phyloP scores from a whole-genome alignment of 805 yeast genomes.

The Lipomyces lipofer region DNA sequence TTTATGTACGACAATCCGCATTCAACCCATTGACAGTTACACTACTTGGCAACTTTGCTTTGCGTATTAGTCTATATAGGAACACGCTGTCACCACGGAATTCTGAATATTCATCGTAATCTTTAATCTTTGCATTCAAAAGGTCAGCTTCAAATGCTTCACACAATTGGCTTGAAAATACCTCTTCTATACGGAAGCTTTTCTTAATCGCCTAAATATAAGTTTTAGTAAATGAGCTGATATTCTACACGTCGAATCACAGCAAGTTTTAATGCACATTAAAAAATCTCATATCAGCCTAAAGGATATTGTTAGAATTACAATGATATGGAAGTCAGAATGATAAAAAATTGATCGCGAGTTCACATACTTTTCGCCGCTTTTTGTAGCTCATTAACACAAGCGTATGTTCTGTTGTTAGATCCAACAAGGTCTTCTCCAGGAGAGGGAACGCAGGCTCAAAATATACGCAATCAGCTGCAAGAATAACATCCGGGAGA shows the following conservation, averaged over 20 bases:
- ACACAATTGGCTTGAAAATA: too few relatives aligned
- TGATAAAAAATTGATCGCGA: not conserved
- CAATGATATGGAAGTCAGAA: too few relatives aligned
- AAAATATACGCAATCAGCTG: constrained; percentile 62
- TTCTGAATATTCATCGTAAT: constrained; percentile 31
- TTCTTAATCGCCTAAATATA: constrained; percentile 37
- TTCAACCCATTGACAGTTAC: too few relatives aligned
- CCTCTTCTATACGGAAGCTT: constrained; percentile 38
- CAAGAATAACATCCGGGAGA: constrained; percentile 49
- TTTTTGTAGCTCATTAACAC: constrained; percentile 56
- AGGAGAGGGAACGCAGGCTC: constrained; percentile 56
- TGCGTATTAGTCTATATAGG: constrained; percentile 22
- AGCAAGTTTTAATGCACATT: constrained; percentile 6
- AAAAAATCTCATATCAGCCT: constrained; percentile 42
- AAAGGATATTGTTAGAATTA: not conserved
- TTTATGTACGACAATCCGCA: too few relatives aligned
- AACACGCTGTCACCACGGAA: constrained; percentile 22
- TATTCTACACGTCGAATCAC: not conserved
- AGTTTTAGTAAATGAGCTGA: constrained; percentile 11
- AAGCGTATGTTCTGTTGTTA: constrained; percentile 44
- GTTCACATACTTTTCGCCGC: constrained; percentile 49
- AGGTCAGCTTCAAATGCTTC: too few relatives aligned
- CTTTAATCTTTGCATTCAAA: constrained; percentile 33
- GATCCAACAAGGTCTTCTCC: constrained; percentile 50
- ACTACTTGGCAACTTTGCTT: too few relatives aligned